Evolutionary conservation across 345 rosid genomes (phyloP).

Genomic region (Aquilaria sinensis): DNA sequence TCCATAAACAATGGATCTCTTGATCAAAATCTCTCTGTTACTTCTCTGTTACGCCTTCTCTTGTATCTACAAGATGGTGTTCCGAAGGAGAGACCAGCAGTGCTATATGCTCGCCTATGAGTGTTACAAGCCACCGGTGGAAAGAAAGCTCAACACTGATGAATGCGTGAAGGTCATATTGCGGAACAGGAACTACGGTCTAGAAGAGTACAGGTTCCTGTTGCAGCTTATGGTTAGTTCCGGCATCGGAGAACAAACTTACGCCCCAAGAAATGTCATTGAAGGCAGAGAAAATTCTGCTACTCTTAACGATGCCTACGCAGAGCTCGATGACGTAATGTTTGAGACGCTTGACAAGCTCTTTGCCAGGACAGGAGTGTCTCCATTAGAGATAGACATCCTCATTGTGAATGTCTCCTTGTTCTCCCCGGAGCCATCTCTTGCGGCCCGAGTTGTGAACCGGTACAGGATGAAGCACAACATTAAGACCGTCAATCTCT

Average conservation of each 20-base stretch:
- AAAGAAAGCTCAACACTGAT: slow-evolving; percentile 46
- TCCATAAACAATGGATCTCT: slow-evolving; percentile 19
- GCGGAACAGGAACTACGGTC: slow-evolving; percentile 50
- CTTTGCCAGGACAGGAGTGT: slow-evolving; percentile 35
- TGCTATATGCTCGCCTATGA: slow-evolving; percentile 71
- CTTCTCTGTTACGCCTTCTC: slow-evolving; percentile 11
- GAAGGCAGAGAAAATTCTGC: slow-evolving; percentile 47
- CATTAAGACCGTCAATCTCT: slow-evolving; percentile 55
- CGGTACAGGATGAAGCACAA: slow-evolving; percentile 61
- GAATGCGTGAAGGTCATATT: slow-evolving; percentile 33
- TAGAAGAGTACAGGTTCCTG: slow-evolving; percentile 61
- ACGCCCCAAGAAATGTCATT: slow-evolving; percentile 46
- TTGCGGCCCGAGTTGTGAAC: slow-evolving; percentile 54
- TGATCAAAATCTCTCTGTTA: slow-evolving; percentile 11
- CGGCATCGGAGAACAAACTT: slow-evolving; percentile 71
- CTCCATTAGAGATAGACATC: slow-evolving; percentile 52
- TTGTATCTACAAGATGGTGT: slow-evolving; percentile 8
- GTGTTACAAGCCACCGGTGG: slow-evolving; percentile 46
- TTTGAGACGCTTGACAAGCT: slow-evolving; percentile 52
- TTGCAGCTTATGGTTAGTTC: slow-evolving; percentile 50
- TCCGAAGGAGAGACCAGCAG: slow-evolving; percentile 24
- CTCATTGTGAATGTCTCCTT: slow-evolving; percentile 63
- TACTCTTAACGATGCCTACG: slow-evolving; percentile 27
- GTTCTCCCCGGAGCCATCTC: slow-evolving; percentile 61
- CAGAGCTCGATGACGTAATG: slow-evolving; percentile 55